These are phyloP conservation scores for Darksidea phi DNA, from an alignment of 495 filamentous ascomycete genomes.

Conservation along the genomic window DNA sequence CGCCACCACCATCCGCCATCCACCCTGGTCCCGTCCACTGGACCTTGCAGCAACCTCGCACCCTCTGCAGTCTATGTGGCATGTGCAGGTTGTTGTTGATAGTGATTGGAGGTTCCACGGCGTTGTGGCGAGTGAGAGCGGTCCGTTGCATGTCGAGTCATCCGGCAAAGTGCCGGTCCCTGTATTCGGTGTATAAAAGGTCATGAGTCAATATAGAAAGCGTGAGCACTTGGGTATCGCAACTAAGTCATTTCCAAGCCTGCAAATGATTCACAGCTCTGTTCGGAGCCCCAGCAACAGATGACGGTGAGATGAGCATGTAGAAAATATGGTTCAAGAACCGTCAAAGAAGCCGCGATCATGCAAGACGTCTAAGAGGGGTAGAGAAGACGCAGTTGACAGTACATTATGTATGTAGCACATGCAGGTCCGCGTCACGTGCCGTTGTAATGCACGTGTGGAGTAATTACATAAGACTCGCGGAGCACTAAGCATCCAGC, in stretches of 20 bases:
- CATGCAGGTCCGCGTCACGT: too few relatives aligned
- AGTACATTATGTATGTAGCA: too few relatives aligned
- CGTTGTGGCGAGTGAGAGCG: conserved; percentile 15
- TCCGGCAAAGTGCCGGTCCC: conserved; percentile 28
- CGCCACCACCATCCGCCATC: neutral
- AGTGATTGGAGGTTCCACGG: conserved; percentile 22
- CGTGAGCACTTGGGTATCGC: neutral
- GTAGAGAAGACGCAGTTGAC: too few relatives aligned
- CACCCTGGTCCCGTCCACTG: conserved; percentile 11
- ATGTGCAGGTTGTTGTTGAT: conserved; percentile 10
- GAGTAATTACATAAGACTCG: neutral
- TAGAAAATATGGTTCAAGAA: too few relatives aligned
- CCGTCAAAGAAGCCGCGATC: too few relatives aligned
- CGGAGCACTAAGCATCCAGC: neutral
- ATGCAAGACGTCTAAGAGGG: too few relatives aligned
- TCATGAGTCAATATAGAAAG: conserved; percentile 11
- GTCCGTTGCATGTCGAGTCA: conserved; percentile 25
- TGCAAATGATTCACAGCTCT: too few relatives aligned
- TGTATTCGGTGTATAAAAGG: conserved; percentile 27
- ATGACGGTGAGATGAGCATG: too few relatives aligned
- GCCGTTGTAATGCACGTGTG: neutral
- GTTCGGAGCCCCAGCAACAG: too few relatives aligned
- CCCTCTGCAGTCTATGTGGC: conserved; percentile 7
- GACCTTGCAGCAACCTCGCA: conserved; percentile 23
- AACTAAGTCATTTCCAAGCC: too few relatives aligned